Evolutionary conservation across 2,329 filamentous ascomycete genomes (phyloP).

Genomic region (Fusarium sp.): DNA sequence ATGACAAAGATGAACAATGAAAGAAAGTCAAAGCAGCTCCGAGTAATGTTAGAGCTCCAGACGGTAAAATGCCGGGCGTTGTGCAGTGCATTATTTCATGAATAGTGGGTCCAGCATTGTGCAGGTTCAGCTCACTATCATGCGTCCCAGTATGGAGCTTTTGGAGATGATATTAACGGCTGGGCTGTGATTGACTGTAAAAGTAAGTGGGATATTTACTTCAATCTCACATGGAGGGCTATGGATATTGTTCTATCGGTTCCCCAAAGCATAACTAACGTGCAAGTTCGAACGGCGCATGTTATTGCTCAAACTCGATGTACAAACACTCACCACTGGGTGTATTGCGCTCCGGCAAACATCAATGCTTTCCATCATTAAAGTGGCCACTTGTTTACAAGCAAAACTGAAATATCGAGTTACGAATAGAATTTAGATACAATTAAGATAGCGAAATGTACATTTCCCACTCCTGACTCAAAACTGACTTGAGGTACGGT

Average conservation of each 20-base stretch:
- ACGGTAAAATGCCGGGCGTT: conserved; percentile 37
- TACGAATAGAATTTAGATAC: background rate
- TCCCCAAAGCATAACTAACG: background rate
- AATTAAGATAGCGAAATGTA: background rate
- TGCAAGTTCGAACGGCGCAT: background rate
- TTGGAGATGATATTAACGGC: background rate
- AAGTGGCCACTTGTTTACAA: background rate
- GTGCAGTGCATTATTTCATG: conserved; percentile 15
- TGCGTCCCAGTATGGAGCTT: background rate
- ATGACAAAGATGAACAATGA: conserved; percentile 36
- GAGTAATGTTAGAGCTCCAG: conserved; percentile 29
- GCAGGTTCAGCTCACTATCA: background rate
- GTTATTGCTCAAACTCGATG: rapidly evolving
- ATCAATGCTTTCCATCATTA: background rate
- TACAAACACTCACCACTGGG: background rate
- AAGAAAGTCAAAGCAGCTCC: conserved; percentile 20
- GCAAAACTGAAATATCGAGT: rapidly evolving
- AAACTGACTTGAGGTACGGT: background rate
- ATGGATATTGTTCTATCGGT: too few relatives aligned
- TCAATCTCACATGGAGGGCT: background rate
- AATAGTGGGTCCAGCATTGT: conserved; percentile 20
- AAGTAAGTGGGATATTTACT: background rate
- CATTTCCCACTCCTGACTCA: background rate
- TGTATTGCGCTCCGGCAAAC: rapidly evolving
- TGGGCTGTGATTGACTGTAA: background rate